A percentile compares a stretch with the other conserved stretches of the same genome.
These are phyloP conservation scores for Lecanicillium sp. DNA, from an alignment of 2,329 filamentous ascomycete species.

Conservation along the genomic window DNA sequence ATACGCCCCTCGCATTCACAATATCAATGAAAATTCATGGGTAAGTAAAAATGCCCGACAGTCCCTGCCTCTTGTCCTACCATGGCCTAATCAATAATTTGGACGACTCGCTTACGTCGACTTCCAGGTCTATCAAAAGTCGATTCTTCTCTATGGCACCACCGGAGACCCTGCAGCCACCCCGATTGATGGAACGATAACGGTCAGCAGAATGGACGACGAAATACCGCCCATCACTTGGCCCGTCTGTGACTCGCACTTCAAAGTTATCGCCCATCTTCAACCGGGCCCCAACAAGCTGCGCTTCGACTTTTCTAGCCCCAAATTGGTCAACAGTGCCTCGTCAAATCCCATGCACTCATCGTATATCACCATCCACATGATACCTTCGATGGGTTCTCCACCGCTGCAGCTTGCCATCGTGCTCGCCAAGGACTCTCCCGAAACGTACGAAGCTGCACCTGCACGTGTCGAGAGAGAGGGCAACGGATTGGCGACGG, in stretches of 20 bases:
- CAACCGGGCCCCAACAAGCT: conserved; percentile 83
- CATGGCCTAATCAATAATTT: conserved; percentile 8
- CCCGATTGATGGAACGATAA: conserved; percentile 71
- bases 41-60: conserved; percentile 46
- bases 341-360: conserved; percentile 66
- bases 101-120: conserved; percentile 12
- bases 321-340: conserved; percentile 67
- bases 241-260: conserved; percentile 84
- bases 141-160: conserved; percentile 73
- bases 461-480: conserved; percentile 71
- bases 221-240: conserved; percentile 75
- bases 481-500: conserved; percentile 74
- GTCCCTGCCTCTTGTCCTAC: conserved; percentile 2
- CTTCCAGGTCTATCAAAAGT: conserved; percentile 79
- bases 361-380: conserved; percentile 76
- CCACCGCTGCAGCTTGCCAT: conserved; percentile 89
- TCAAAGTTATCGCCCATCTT: conserved; percentile 89
- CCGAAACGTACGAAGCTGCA: conserved; percentile 74
- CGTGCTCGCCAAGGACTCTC: conserved; percentile 80
- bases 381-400: conserved; percentile 69
- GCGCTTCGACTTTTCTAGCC: conserved; percentile 80
- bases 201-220: conserved; percentile 76
- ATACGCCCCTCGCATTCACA: conserved; percentile 74
- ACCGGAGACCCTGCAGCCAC: conserved; percentile 66
- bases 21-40: conserved; percentile 77